Evolutionary conservation across 208 protist genomes (phyloP).

Genomic region (Acanthamoeba divionensis): DNA sequence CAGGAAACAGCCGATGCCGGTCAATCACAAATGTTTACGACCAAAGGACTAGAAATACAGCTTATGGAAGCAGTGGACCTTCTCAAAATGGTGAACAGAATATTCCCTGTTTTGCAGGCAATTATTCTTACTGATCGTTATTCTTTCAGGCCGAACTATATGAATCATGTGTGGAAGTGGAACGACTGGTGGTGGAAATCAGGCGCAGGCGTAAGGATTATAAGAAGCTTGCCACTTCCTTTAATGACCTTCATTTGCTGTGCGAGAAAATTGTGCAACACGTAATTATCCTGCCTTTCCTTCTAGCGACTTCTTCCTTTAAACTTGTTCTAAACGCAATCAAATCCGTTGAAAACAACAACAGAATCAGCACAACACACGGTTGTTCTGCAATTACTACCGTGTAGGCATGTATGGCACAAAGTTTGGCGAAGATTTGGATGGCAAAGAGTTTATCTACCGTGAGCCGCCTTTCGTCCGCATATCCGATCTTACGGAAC

Average conservation of each 20-base stretch:
- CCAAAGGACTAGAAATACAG: no score
- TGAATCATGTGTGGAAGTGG: constrained; percentile 58
- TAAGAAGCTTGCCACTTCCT: constrained; percentile 13
- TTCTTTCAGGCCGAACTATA: constrained; percentile 57
- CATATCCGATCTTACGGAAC: constrained; percentile 59
- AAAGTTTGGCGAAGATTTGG: constrained; percentile 49
- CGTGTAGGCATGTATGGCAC: constrained; percentile 69
- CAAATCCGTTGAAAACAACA: background rate
- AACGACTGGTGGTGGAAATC: constrained; percentile 58
- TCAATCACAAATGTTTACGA: no score
- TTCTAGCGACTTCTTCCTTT: no score
- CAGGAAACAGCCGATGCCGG: no score
- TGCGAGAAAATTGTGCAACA: constrained; percentile 57
- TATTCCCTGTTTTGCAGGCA: no score
- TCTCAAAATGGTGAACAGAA: no score
- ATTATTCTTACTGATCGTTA: background rate
- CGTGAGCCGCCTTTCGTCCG: constrained; percentile 50
- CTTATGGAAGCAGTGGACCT: no score
- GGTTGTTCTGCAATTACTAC: constrained; percentile 70
- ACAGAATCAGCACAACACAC: background rate
- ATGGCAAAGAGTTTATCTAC: constrained; percentile 73
- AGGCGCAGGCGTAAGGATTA: constrained; percentile 57
- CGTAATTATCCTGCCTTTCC: background rate
- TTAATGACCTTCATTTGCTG: constrained; percentile 46
- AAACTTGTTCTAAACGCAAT: background rate